Conservation (phyloP, 2,329 filamentous ascomycete species). For the Botrytis tulipae region DNA sequence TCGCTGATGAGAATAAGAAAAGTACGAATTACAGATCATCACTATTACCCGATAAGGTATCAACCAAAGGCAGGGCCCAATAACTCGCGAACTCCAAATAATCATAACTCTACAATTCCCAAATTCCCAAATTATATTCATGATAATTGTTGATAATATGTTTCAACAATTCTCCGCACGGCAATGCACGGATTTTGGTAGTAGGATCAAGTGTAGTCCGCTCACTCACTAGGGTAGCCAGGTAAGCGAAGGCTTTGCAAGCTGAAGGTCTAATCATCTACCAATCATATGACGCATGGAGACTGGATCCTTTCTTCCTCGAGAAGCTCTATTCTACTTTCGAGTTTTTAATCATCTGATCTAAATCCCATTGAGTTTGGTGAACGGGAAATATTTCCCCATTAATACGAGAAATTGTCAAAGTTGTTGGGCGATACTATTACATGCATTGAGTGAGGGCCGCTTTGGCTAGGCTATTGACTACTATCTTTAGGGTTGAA, state of each 20-base stretch:
- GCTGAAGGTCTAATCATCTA: slow-evolving; percentile 14
- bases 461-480: neutral
- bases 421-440: neutral
- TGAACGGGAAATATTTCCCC: neutral
- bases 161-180: slow-evolving; percentile 10
- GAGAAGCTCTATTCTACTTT: neutral
- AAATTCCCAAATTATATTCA: neutral
- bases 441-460: neutral
- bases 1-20: neutral
- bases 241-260: neutral
- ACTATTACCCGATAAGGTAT: neutral
- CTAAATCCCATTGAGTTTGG: neutral
- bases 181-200: slow-evolving; percentile 10
- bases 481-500: neutral
- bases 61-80: neutral
- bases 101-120: neutral
- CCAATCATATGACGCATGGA: neutral
- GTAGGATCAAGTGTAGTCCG: slow-evolving; percentile 14
- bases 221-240: neutral
- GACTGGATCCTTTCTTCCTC: neutral
- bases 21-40: neutral
- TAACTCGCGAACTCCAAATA: neutral
- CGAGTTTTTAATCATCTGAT: neutral
- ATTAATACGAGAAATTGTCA: neutral
- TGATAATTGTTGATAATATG: neutral